Percentiles rank a stretch among this genome's conserved stretches.
phyloP scores from a whole-genome alignment of 1,284 basidiomycete species.

The Sporisorium exsertum region DNA sequence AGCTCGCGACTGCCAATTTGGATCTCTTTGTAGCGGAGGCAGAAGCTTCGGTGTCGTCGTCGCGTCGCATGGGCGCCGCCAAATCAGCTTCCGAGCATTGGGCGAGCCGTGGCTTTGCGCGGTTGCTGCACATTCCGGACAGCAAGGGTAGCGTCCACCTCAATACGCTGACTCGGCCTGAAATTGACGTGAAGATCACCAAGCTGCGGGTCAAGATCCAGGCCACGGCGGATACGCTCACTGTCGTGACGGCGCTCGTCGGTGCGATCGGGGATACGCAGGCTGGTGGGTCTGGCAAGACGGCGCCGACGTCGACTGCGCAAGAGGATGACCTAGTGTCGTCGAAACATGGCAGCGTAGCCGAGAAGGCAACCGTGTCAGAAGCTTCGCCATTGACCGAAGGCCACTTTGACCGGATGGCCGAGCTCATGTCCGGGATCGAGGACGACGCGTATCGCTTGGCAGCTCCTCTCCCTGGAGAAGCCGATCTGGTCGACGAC shows the following conservation, averaged over 20 bases:
- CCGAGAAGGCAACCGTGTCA: background rate
- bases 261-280: slow-evolving; percentile 5
- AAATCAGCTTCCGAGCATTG: slow-evolving; percentile 43
- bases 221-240: slow-evolving; percentile 55
- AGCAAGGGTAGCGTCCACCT: slow-evolving; percentile 41
- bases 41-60: background rate
- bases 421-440: slow-evolving; percentile 74
- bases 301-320: background rate
- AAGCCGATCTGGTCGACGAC: slow-evolving; percentile 88
- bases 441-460: slow-evolving; percentile 85
- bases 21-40: slow-evolving; percentile 36
- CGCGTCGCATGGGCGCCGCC: background rate
- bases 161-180: slow-evolving; percentile 56
- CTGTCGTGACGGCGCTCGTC: slow-evolving; percentile 24
- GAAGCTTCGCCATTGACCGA: background rate
- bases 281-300: background rate
- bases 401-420: slow-evolving; percentile 19
- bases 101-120: slow-evolving; percentile 32
- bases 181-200: slow-evolving; percentile 55
- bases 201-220: slow-evolving; percentile 44
- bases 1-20: slow-evolving; percentile 37
- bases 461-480: slow-evolving; percentile 75
- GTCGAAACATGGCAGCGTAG: background rate
- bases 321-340: background rate
- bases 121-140: slow-evolving; percentile 69